Evolutionary conservation across 257 asterid species (phyloP).

Genomic region (Petunia axillaris): DNA sequence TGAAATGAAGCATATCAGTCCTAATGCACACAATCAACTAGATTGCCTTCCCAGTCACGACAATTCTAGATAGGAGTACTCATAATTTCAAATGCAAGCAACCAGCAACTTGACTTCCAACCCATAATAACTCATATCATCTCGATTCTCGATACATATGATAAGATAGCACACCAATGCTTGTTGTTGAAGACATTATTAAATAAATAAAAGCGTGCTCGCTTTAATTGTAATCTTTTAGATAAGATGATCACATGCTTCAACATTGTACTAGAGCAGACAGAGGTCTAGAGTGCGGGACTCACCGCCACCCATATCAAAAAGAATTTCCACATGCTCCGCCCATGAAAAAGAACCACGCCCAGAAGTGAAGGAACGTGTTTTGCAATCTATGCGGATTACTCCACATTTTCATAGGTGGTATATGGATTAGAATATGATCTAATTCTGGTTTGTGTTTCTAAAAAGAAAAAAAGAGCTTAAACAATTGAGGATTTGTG

Average conservation of each 20-base stretch:
- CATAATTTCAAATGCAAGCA: neutral
- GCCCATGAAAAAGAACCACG: too few species aligned
- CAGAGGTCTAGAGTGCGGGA: too few species aligned
- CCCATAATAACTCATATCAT: neutral
- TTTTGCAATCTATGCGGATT: neutral
- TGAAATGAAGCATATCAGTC: neutral
- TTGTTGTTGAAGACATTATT: neutral
- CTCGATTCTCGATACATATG: neutral
- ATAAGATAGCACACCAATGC: neutral
- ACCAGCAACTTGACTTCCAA: neutral
- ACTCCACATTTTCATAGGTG: neutral
- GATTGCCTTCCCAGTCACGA: neutral
- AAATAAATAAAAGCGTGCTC: too few species aligned
- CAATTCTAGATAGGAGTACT: neutral
- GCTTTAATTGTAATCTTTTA: too few species aligned
- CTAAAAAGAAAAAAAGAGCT: neutral
- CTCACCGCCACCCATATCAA: too few species aligned
- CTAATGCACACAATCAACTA: conserved; percentile 17
- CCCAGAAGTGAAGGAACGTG: too few species aligned
- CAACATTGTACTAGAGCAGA: too few species aligned
- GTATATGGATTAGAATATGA: neutral
- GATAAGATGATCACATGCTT: too few species aligned
- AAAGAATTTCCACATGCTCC: too few species aligned
- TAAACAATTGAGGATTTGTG: neutral
- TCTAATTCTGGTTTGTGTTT: neutral